Evolutionary conservation across 345 rosid genomes (phyloP).

Genomic region (Eucalyptus regnans): DNA sequence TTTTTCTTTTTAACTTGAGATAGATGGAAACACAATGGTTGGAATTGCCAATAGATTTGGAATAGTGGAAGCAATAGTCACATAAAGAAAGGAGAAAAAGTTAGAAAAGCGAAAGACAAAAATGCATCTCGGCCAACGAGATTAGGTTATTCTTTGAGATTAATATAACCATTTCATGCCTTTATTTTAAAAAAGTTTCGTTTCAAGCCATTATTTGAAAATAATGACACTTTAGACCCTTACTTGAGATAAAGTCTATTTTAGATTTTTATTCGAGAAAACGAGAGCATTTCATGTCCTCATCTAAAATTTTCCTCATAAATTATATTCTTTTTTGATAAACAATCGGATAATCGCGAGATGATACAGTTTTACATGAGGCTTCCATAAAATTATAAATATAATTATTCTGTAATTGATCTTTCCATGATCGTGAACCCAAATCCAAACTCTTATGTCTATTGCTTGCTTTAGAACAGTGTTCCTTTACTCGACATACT

Average conservation of each 20-base stretch:
- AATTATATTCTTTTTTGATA: rapidly evolving
- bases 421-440: background rate
- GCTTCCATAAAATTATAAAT: background rate
- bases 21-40: background rate
- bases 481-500: background rate
- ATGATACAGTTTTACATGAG: rapidly evolving
- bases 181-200: too few relatives aligned
- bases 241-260: too few relatives aligned
- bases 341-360: rapidly evolving
- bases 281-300: too few relatives aligned
- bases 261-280: too few relatives aligned
- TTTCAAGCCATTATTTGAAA: too few relatives aligned
- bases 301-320: background rate
- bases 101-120: too few relatives aligned
- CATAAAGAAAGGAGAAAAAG: too few relatives aligned
- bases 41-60: background rate
- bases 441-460: background rate
- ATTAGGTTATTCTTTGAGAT: too few relatives aligned
- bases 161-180: too few relatives aligned
- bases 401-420: background rate
- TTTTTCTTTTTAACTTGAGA: background rate
- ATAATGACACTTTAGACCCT: too few relatives aligned
- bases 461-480: background rate
- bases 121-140: too few relatives aligned
- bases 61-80: background rate